Evolutionary conservation across 345 rosid species (phyloP).

Genomic region (Melaleuca alternifolia): DNA sequence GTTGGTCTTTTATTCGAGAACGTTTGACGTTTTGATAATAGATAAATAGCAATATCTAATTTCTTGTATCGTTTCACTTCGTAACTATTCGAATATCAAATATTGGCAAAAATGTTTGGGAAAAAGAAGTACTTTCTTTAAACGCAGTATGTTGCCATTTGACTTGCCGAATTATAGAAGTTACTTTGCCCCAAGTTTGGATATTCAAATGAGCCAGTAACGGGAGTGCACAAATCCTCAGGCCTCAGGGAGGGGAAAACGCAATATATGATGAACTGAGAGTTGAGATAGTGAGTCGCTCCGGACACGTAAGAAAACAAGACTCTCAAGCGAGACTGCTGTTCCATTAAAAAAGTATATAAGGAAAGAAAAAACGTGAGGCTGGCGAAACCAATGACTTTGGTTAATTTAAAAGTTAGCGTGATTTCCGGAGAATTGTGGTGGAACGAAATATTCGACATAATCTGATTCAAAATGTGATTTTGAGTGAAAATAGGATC

Average conservation of each 20-base stretch:
- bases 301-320: not conserved
- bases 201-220: too few relatives aligned
- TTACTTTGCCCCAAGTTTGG: not conserved
- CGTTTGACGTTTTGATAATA: not conserved
- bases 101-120: too few relatives aligned
- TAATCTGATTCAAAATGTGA: not conserved
- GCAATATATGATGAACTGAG: not conserved
- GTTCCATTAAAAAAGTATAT: not conserved
- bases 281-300: not conserved
- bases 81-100: too few relatives aligned
- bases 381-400: not conserved
- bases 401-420: not conserved
- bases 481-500: not conserved
- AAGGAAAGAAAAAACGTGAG: not conserved
- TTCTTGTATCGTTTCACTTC: not conserved
- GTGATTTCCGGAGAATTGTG: not conserved
- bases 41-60: too few relatives aligned
- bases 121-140: not conserved
- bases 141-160: not conserved
- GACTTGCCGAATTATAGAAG: not conserved
- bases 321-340: not conserved
- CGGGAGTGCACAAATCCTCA: not conserved
- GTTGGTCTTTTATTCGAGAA: not conserved
- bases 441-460: not conserved
- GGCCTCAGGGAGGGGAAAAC: not conserved